These are phyloP conservation scores for Casuarina cunninghamiana DNA, from an alignment of 306 rosid species.

Conservation along the genomic window DNA sequence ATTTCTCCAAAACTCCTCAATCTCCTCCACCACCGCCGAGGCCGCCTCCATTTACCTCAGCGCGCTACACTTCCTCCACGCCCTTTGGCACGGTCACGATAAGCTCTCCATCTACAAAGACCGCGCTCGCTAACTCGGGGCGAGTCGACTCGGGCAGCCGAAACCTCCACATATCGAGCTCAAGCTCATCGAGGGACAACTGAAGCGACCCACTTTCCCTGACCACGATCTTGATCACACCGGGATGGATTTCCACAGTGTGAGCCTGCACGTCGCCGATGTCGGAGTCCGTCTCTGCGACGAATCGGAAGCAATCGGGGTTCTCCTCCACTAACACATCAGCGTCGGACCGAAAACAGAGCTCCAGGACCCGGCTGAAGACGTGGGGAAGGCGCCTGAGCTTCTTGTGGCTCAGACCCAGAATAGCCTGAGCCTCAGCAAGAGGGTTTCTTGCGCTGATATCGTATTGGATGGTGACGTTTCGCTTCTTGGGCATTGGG, in stretches of 20 bases:
- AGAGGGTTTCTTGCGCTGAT: constrained; percentile 35
- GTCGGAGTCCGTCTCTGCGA: constrained; percentile 61
- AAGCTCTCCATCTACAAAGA: constrained; percentile 78
- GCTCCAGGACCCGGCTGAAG: constrained; percentile 88
- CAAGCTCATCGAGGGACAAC: constrained; percentile 68
- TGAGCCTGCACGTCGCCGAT: constrained; percentile 66
- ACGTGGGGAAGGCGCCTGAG: constrained; percentile 91
- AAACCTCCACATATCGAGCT: constrained; percentile 95
- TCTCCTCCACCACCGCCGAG: constrained; percentile 34
- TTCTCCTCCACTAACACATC: constrained; percentile 75
- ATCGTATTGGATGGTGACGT: constrained; percentile 72
- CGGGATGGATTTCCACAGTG: constrained; percentile 88
- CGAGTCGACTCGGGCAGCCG: constrained; percentile 85
- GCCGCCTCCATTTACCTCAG: constrained; percentile 34
- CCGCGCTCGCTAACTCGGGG: constrained; percentile 94
- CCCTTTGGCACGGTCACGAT: constrained; percentile 91
- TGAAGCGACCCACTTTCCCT: constrained; percentile 65
- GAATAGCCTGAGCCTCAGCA: constrained; percentile 53
- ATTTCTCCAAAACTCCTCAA: constrained; percentile 43
- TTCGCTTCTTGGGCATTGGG: constrained; percentile 83
- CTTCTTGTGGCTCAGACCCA: constrained; percentile 61
- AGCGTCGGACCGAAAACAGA: constrained; percentile 92
- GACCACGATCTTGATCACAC: constrained; percentile 86
- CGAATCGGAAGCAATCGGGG: constrained; percentile 81
- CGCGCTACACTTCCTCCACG: constrained; percentile 29